Evolutionary conservation across 805 yeast genomes (phyloP), one percentile per base, ranked within the genome.

Genomic region (Kodamaea kakaduensis): DNA sequence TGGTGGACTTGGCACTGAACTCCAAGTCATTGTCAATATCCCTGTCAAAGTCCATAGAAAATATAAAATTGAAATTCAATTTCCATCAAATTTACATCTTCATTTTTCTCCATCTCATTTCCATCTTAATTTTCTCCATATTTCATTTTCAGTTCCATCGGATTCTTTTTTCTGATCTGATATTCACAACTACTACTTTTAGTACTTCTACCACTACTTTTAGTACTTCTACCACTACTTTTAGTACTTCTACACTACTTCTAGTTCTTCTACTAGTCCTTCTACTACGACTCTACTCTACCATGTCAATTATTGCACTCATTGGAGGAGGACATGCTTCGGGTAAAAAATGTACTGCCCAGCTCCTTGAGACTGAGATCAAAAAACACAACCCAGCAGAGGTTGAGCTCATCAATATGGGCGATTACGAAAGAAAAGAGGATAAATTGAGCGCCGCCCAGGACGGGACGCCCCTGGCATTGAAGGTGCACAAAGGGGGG

Each of bases 251-350:
- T n/a, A n/a, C n/a, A n/a, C n/a, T n/a, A n/a, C n/a, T n/a, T n/a
- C n/a, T n/a, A n/a, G n/a, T n/a, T n/a, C n/a, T n/a, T n/a, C n/a
- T n/a, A n/a, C n/a, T n/a, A n/a, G n/a, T n/a, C n/a, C n/a, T n/a
- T n/a, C n/a, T n/a, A n/a, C n/a, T n/a, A n/a, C n/a, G n/a, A n/a
- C n/a, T n/a, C n/a, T n/a, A n/a, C 18, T 17, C 23, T 21, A 24
- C 10, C n/a, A 33, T 38, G 38, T 26, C 54, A 32, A 42, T 59
- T 21, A 42, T 78, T 5, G 68, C 77, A 3, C 61, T 78, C 9
- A 59, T 78, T 7, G 84, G 75, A 4, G 84, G 84, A 6, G 84
- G 84, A 5, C 80, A 73, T 43, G 76, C 77, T 16, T 59, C 81
- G 2, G 84, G 84, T 0, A 78, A 71, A 42, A 49, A 41, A 21